Evolutionary conservation across 345 rosid species (phyloP).

Genomic region (Salix arbutifolia): DNA sequence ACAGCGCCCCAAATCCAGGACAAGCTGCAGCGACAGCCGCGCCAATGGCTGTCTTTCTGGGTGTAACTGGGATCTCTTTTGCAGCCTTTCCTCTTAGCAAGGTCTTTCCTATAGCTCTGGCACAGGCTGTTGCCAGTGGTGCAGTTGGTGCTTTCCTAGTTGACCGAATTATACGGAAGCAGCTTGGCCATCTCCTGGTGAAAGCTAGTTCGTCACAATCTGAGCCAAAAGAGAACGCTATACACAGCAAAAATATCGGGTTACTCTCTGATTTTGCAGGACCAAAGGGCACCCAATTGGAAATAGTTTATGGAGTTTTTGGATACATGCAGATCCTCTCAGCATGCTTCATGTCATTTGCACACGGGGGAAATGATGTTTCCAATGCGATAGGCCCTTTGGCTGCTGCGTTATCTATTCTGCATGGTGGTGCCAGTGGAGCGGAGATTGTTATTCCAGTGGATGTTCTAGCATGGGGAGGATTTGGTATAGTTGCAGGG

Average conservation of each 20-base stretch:
- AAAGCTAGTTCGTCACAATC: slow-evolving; percentile 39
- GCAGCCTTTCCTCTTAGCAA: slow-evolving; percentile 86
- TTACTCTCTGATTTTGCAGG: slow-evolving; percentile 90
- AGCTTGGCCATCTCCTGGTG: slow-evolving; percentile 82
- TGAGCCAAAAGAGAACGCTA: slow-evolving; percentile 30
- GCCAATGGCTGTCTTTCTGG: slow-evolving; percentile 68
- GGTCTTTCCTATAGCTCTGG: slow-evolving; percentile 46
- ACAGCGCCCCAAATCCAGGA: slow-evolving; percentile 95
- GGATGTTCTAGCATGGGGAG: slow-evolving; percentile 98
- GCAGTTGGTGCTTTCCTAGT: slow-evolving; percentile 75
- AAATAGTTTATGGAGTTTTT: slow-evolving; percentile 83
- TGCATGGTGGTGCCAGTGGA: slow-evolving; percentile 63
- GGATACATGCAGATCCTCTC: slow-evolving; percentile 96
- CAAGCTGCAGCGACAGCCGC: slow-evolving; percentile 89
- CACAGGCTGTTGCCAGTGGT: slow-evolving; percentile 78
- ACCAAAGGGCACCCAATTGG: slow-evolving; percentile 81
- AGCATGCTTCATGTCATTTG: slow-evolving; percentile 98
- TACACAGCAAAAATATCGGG: slow-evolving; percentile 47
- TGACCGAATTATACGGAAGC: slow-evolving; percentile 53
- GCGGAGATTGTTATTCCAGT: slow-evolving; percentile 63
- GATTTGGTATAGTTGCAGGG: slow-evolving; percentile 91
- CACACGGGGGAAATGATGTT: slow-evolving; percentile 93
- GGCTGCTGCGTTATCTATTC: slow-evolving; percentile 83
- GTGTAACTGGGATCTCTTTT: slow-evolving; percentile 79
- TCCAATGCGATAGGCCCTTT: slow-evolving; percentile 94